Conservation (phyloP, 345 rosid genomes). For the Salix exigua region DNA sequence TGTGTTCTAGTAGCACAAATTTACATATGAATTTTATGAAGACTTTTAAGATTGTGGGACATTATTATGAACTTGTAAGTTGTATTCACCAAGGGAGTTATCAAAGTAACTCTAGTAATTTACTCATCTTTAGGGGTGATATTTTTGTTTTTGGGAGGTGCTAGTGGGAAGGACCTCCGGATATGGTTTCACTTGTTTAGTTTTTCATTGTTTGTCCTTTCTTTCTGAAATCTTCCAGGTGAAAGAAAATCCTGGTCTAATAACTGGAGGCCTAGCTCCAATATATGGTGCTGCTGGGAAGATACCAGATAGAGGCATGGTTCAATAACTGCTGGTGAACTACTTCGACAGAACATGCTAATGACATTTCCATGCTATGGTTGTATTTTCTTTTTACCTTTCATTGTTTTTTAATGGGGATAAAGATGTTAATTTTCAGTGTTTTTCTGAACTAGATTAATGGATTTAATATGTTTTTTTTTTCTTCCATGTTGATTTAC, state of each 20-base stretch:
- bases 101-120: not conserved
- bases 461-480: too few relatives aligned
- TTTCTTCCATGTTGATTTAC: too few relatives aligned
- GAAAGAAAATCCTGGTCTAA: conserved; percentile 77
- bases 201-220: not conserved
- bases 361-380: not conserved
- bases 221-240: conserved; percentile 41
- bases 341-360: conserved; percentile 84
- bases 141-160: not conserved
- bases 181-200: not conserved
- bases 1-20: too few relatives aligned
- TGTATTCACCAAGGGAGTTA: not conserved
- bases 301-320: conserved; percentile 84
- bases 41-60: too few relatives aligned
- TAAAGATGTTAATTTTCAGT: too few relatives aligned
- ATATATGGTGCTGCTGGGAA: conserved; percentile 92
- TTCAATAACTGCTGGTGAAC: conserved; percentile 66
- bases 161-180: not conserved
- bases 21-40: too few relatives aligned
- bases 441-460: too few relatives aligned
- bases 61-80: too few relatives aligned
- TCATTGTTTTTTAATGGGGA: too few relatives aligned
- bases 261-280: conserved; percentile 80
- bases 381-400: not conserved
- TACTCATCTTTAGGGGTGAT: not conserved